These are phyloP conservation scores for Mentha longifolia DNA, from an alignment of 257 asterid species.

Conservation along the genomic window DNA sequence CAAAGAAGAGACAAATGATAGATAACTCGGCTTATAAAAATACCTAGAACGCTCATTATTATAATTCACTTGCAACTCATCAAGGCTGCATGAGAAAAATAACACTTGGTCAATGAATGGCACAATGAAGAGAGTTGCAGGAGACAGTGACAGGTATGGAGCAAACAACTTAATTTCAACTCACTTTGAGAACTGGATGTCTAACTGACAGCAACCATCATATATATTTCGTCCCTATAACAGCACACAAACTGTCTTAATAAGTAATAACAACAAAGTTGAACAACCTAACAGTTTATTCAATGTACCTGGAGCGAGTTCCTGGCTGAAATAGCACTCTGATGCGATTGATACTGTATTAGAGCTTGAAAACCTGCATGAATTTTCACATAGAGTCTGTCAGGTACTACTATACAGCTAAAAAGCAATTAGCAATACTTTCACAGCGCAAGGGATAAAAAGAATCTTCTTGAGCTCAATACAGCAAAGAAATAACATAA, in stretches of 20 bases:
- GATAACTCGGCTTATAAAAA: slow-evolving; percentile 29
- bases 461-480: slow-evolving; percentile 24
- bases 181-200: slow-evolving; percentile 97
- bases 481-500: slow-evolving; percentile 31
- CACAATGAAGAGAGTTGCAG: slow-evolving; percentile 23
- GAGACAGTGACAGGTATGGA: slow-evolving; percentile 23
- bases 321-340: slow-evolving; percentile 81
- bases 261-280: slow-evolving; percentile 20
- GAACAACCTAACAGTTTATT: neutral
- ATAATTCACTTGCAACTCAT: slow-evolving; percentile 93
- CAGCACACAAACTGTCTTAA: slow-evolving; percentile 30
- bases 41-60: slow-evolving; percentile 97
- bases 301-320: slow-evolving; percentile 79
- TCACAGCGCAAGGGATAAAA: slow-evolving; percentile 19
- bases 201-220: slow-evolving; percentile 99
- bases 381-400: slow-evolving; percentile 35
- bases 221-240: slow-evolving; percentile 91
- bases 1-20: slow-evolving; percentile 21
- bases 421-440: slow-evolving; percentile 21
- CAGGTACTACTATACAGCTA: slow-evolving; percentile 30
- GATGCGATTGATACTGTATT: slow-evolving; percentile 78
- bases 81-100: slow-evolving; percentile 69
- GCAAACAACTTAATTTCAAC: slow-evolving; percentile 31
- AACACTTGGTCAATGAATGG: slow-evolving; percentile 30
- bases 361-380: slow-evolving; percentile 93